Evolutionary conservation across 2,329 filamentous ascomycete genomes (phyloP).

Genomic region (Aureobasidium musti): DNA sequence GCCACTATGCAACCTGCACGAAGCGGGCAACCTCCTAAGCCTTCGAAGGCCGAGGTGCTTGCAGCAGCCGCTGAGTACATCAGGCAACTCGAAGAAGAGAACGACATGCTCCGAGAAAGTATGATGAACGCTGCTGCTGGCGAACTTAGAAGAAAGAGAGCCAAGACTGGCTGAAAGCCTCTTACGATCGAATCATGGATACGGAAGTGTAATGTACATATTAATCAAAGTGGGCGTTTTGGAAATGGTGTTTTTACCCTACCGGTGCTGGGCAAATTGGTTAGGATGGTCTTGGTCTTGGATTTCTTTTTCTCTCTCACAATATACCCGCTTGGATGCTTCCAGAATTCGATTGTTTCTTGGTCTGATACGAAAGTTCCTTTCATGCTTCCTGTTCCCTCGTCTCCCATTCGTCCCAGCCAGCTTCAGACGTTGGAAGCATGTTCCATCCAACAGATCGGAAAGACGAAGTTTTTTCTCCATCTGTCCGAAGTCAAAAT

Average conservation of each 20-base stretch:
- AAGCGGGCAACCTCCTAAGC: slow-evolving; percentile 19
- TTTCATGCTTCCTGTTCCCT: neutral
- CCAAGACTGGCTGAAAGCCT: slow-evolving; percentile 16
- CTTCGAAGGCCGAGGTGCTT: slow-evolving; percentile 22
- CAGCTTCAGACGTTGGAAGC: neutral
- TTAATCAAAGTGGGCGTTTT: neutral
- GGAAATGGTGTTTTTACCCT: neutral
- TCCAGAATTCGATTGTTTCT: neutral
- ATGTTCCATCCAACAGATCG: neutral
- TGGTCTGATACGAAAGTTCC: neutral
- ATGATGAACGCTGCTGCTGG: slow-evolving; percentile 15
- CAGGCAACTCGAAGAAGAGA: slow-evolving; percentile 26
- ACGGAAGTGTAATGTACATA: neutral
- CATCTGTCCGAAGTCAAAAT: neutral
- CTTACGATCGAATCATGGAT: neutral
- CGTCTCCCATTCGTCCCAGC: neutral
- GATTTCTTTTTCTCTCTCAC: neutral
- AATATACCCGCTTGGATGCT: slow-evolving; percentile 16
- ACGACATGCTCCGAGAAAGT: slow-evolving; percentile 14
- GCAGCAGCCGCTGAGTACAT: slow-evolving; percentile 26
- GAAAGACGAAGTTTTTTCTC: neutral
- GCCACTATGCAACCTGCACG: slow-evolving; percentile 15
- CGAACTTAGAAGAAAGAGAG: slow-evolving; percentile 11
- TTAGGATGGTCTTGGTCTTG: neutral
- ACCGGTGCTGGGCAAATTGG: neutral